phyloP scores from a whole-genome alignment of 306 rosid species.

The Inga oerstediana region DNA sequence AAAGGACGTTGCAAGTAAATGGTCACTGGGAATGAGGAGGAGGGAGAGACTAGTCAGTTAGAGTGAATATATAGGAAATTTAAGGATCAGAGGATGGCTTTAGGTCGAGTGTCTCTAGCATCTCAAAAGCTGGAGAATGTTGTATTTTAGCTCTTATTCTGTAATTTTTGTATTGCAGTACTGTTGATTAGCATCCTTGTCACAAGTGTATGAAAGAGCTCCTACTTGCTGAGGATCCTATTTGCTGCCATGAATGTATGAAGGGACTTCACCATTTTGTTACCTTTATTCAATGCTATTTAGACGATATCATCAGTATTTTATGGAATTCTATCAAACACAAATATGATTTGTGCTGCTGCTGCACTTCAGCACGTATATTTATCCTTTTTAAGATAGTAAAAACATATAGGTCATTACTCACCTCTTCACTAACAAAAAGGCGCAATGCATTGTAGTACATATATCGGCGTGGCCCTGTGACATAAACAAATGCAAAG shows the following conservation, averaged over 20 bases:
- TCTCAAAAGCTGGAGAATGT: background rate
- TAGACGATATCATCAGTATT: background rate
- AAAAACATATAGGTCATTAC: slow-evolving; percentile 31
- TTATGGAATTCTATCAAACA: background rate
- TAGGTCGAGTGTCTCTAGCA: background rate
- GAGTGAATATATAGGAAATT: background rate
- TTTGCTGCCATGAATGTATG: background rate
- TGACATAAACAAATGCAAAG: slow-evolving; percentile 28
- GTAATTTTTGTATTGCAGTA: background rate
- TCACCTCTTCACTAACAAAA: slow-evolving; percentile 81
- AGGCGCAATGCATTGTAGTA: slow-evolving; percentile 74
- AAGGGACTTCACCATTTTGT: background rate
- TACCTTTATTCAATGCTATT: background rate
- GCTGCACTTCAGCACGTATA: background rate
- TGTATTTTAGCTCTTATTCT: background rate
- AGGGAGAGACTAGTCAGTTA: background rate
- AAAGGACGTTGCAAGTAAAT: background rate
- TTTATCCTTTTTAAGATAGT: slow-evolving; percentile 4
- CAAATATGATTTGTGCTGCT: background rate
- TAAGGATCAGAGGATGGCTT: background rate
- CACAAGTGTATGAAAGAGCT: background rate
- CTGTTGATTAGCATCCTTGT: background rate
- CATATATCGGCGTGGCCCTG: slow-evolving; percentile 81
- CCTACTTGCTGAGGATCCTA: background rate
- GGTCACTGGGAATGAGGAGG: background rate